Conservation (phyloP, 2,329 filamentous ascomycete species). For the Microcera coccophila region DNA sequence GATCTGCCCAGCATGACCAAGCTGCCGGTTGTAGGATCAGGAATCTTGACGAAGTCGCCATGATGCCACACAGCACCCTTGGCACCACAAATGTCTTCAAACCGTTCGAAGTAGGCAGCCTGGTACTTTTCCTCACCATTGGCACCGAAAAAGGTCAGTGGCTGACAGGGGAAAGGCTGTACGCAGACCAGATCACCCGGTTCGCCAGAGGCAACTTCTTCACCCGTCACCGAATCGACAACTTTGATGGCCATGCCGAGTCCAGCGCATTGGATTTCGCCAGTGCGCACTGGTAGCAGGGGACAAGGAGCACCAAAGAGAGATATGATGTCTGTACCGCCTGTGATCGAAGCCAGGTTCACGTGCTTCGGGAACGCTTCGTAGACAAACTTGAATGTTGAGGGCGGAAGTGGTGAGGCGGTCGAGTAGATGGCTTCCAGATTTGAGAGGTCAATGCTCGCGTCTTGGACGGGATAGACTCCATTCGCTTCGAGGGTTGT, state of each 20-base stretch:
- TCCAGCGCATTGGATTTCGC: constrained; percentile 73
- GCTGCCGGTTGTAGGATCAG: constrained; percentile 66
- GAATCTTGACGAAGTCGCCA: constrained; percentile 77
- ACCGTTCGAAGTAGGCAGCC: constrained; percentile 83
- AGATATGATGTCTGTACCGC: constrained; percentile 94
- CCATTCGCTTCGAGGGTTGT: constrained; percentile 80
- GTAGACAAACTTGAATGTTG: constrained; percentile 90
- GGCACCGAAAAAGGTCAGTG: constrained; percentile 80
- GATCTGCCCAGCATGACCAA: constrained; percentile 88
- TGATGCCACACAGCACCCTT: constrained; percentile 73
- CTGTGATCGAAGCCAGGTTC: constrained; percentile 89
- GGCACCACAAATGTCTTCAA: constrained; percentile 46
- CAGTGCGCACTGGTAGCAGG: constrained; percentile 65
- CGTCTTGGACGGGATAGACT: constrained; percentile 53
- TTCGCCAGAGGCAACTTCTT: constrained; percentile 55
- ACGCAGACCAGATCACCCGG: constrained; percentile 87
- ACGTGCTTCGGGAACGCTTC: constrained; percentile 72
- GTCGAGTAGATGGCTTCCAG: constrained; percentile 90
- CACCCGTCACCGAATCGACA: constrained; percentile 55
- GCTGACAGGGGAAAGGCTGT: constrained; percentile 84
- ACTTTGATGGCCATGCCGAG: constrained; percentile 73
- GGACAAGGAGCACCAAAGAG: constrained; percentile 85
- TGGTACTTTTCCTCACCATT: constrained; percentile 66
- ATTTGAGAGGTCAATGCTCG: constrained; percentile 54
- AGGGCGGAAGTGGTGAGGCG: constrained; percentile 85